Base-by-base conservation (phyloP, 2,329 filamentous ascomycete species). In the Plenodomus biglobosus region DNA sequence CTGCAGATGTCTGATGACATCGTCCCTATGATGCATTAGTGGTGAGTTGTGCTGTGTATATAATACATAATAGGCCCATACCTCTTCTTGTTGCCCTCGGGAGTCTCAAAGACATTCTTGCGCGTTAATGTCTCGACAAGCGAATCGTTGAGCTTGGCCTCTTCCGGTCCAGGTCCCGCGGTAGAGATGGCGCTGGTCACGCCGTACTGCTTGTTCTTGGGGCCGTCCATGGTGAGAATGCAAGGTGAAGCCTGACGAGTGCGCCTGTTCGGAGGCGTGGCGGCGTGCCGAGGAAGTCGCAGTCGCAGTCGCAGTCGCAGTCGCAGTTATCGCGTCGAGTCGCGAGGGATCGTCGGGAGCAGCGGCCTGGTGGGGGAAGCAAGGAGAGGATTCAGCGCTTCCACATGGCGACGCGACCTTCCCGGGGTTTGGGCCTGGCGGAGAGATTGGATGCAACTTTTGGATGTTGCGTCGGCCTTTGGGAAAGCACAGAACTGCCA, bases 31-130 rank as follows among this genome's bases (percentile, higher is more conserved):
- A 5, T 24, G 13, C 15, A 35, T 61, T 38, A 61, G 56, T 41
- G 40, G n/a, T 21, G 34, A 42, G 36, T 20, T 11, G 8, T 22
- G 40, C 21, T 24, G 11, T 32, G 27, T 3, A 10, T 11, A 3
- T 15, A 15, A 32, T 5, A 11, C 6, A 15, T 32, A 11, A 10
- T 6, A n/a, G 8, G 11, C 30, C 32, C 16, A 22, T 74, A 90
- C 89, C 92, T 86, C 71, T 88, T 90, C 54, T 90, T 82, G 2
- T 90, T 95, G 68, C 95, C 94, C 37, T 88, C 80, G 13, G 85
- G 81, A 43, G 83, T 84, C 73, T 97, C 94, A 64, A 96, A 99
- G 43, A 94, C 96, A 74, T 95, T 92, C 74, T 96, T 89, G 35
- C 80, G 80, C 70, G 90, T 90, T 52, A 99, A 77, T 73, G 96